Evolutionary conservation across 73 alveolate species (phyloP), one percentile per base, ranked within the genome.

Genomic region (Symbiodinium natans): DNA sequence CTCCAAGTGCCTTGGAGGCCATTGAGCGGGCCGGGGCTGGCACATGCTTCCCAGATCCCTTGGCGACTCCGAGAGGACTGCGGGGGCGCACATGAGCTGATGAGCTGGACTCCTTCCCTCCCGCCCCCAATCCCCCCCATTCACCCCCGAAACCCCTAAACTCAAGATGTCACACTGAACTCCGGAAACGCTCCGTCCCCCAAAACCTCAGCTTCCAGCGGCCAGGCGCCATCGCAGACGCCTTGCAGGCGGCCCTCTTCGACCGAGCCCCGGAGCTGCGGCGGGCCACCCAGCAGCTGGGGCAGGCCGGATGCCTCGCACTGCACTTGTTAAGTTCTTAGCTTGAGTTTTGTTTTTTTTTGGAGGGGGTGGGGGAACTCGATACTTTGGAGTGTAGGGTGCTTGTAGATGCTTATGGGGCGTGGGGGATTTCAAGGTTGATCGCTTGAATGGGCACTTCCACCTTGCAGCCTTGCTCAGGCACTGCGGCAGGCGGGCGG

Each of bases 1-100:
- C 8, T 59, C 36, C 5, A 21, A 59, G 33, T 59, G 33, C 77
- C 77, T 59, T 59, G 29, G 77, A 71, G 77, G 97, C 97, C 39
- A 82, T 90, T 23, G 82, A 90, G 52, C 73, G 88, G 48, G 40
- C 77, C 11, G 88, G 88, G 8, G 97, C 97, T 29, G 97, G 97
- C 89, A 10, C 13, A 19, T 90, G 97, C 41, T 90, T 90, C 31
- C 23, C 86, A 29, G 97, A 90, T 36, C 88, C 80, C 39, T n/a
- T 90, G 97, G 97, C 97, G 34, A 90, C 97, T 29, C 97, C 97
- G 54, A 34, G 77, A 90, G 97, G 97, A 11, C 33, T 33, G 38
- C 13, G 6, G 59, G n/a, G n/a, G n/a, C n/a, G n/a, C n/a, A n/a
- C n/a, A n/a, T n/a, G n/a, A n/a, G n/a, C n/a, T n/a, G n/a, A n/a